Evolutionary conservation across 2,329 filamentous ascomycete genomes (phyloP).

Genomic region (Pseudopithomyces maydicus): DNA sequence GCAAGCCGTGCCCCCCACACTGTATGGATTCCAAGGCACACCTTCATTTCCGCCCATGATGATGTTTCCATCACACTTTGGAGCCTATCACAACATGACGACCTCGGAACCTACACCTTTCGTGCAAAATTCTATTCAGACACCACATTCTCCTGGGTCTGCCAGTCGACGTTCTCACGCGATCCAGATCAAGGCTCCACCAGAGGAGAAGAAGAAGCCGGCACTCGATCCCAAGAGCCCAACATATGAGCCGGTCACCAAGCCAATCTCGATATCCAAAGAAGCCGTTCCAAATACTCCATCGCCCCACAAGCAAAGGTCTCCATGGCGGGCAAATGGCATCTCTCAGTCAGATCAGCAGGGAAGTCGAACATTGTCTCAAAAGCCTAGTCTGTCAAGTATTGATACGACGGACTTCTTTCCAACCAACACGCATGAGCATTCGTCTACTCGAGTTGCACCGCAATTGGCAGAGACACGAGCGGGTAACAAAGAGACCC

Average conservation of each 20-base stretch:
- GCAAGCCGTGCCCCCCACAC: conserved; percentile 26
- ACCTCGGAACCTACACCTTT: conserved; percentile 27
- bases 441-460: conserved; percentile 43
- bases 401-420: conserved; percentile 50
- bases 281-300: conserved; percentile 34
- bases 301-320: conserved; percentile 36
- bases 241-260: conserved; percentile 43
- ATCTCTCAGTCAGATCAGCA: conserved; percentile 18
- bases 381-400: conserved; percentile 45
- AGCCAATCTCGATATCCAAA: conserved; percentile 14
- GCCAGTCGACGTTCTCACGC: conserved; percentile 46
- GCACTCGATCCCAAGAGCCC: conserved; percentile 47
- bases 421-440: conserved; percentile 47
- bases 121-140: conserved; percentile 19
- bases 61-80: conserved; percentile 34
- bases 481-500: conserved; percentile 20
- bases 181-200: conserved; percentile 48
- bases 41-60: conserved; percentile 31
- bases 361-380: conserved; percentile 24
- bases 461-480: conserved; percentile 22
- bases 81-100: conserved; percentile 21
- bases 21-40: conserved; percentile 28
- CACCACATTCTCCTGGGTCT: conserved; percentile 34
- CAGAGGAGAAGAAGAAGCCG: conserved; percentile 33
- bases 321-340: conserved; percentile 31